A percentile compares a stretch with the other conserved stretches of the same genome.
phyloP scores from a whole-genome alignment of 2,329 filamentous ascomycete species.

The Volutella citrinella region DNA sequence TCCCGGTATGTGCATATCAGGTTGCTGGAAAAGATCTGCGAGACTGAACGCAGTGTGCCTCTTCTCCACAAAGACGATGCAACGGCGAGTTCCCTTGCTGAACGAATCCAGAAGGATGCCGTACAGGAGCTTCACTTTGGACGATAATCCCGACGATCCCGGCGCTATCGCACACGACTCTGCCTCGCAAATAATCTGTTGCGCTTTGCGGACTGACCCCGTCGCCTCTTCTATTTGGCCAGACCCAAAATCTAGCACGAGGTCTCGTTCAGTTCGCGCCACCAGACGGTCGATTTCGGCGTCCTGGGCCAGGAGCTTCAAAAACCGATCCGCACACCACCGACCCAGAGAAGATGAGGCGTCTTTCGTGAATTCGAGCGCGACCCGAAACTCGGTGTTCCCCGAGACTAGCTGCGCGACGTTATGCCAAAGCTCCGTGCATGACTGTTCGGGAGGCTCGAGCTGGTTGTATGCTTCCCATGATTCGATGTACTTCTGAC shows the following conservation, averaged over 20 bases:
- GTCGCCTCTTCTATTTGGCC: conserved; percentile 45
- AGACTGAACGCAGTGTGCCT: conserved; percentile 75
- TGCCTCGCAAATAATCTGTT: conserved; percentile 52
- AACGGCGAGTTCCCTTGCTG: conserved; percentile 46
- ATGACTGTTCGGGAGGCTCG: conserved; percentile 40
- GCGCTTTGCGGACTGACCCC: conserved; percentile 56
- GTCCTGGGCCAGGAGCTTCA: conserved; percentile 67
- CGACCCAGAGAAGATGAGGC: conserved; percentile 67
- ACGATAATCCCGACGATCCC: conserved; percentile 51
- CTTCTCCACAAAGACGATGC: conserved; percentile 84
- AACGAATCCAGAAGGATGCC: conserved; percentile 63
- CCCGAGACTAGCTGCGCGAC: conserved; percentile 46
- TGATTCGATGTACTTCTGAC: conserved; percentile 47
- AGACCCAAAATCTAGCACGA: conserved; percentile 13
- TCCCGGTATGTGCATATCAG: conserved; percentile 52
- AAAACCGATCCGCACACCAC: conserved; percentile 84
- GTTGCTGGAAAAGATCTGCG: conserved; percentile 60
- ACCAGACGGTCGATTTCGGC: conserved; percentile 60
- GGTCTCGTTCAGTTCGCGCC: conserved; percentile 46
- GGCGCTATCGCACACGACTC: conserved; percentile 36
- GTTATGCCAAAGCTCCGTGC: conserved; percentile 62
- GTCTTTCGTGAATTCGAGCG: conserved; percentile 58
- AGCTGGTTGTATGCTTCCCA: conserved; percentile 44
- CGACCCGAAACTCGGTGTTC: conserved; percentile 47
- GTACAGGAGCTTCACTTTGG: conserved; percentile 67